Evolutionary conservation across 2,329 filamentous ascomycete genomes (phyloP).

Genomic region (Aureobasidium sp.): DNA sequence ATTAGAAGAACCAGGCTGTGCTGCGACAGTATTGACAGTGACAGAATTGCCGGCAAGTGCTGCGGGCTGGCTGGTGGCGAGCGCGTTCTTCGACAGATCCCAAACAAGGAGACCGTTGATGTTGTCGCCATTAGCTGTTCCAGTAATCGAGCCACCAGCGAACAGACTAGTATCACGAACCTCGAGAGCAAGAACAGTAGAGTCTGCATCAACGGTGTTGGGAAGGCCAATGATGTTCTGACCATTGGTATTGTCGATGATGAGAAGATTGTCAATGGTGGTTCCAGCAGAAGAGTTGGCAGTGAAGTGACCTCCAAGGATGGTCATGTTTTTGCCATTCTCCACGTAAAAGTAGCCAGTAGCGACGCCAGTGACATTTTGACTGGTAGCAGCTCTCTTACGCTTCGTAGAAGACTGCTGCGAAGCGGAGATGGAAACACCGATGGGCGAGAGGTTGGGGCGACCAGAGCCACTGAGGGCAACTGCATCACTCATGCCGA

Average conservation of each 20-base stretch:
- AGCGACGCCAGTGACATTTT: constrained; percentile 59
- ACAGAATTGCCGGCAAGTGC: constrained; percentile 62
- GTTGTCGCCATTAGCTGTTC: constrained; percentile 54
- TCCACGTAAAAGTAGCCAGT: constrained; percentile 71
- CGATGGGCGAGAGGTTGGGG: constrained; percentile 41
- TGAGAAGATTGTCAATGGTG: constrained; percentile 68
- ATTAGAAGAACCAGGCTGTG: constrained; percentile 62
- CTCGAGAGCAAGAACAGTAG: constrained; percentile 67
- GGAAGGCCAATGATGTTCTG: constrained; percentile 63
- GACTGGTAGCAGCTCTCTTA: constrained; percentile 36
- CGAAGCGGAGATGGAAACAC: constrained; percentile 46
- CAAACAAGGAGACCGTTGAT: constrained; percentile 75
- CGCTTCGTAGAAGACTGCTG: constrained; percentile 21
- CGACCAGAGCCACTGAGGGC: constrained; percentile 48
- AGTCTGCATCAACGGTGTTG: constrained; percentile 59
- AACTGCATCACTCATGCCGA: constrained; percentile 66
- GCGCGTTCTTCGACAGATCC: constrained; percentile 60
- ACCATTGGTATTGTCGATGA: constrained; percentile 70
- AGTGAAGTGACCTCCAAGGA: constrained; percentile 81
- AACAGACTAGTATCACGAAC: constrained; percentile 63
- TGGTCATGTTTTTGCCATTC: constrained; percentile 68
- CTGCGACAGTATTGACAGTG: constrained; percentile 68
- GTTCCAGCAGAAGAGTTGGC: constrained; percentile 62
- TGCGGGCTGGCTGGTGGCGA: constrained; percentile 63
- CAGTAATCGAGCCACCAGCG: constrained; percentile 74